phyloP scores from a whole-genome alignment of 2,329 filamentous ascomycete genomes.

The Chrysosporium queenslandicum region DNA sequence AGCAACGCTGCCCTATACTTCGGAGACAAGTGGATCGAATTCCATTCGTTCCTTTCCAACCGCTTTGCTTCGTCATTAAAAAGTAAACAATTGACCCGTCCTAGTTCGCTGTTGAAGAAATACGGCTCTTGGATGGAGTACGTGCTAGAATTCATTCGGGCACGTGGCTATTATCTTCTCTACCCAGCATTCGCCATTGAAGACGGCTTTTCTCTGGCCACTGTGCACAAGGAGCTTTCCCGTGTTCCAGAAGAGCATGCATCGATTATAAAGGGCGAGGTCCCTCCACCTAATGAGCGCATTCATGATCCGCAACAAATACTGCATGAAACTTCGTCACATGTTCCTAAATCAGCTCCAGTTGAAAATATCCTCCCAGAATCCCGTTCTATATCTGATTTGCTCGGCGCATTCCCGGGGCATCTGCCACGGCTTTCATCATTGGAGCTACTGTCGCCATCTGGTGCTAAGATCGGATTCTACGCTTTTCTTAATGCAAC shows the following conservation, averaged over 20 bases:
- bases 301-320: constrained; percentile 27
- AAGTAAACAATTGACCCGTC: constrained; percentile 14
- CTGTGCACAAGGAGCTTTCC: constrained; percentile 66
- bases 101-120: constrained; percentile 54
- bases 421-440: constrained; percentile 40
- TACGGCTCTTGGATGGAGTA: constrained; percentile 72
- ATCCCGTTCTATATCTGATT: constrained; percentile 39
- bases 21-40: constrained; percentile 75
- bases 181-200: constrained; percentile 55
- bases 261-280: constrained; percentile 23
- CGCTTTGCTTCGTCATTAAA: constrained; percentile 37
- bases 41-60: constrained; percentile 67
- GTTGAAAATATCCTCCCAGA: constrained; percentile 23
- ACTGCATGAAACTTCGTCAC: not conserved
- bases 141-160: constrained; percentile 62
- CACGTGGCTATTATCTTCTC: constrained; percentile 65
- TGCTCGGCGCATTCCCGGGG: constrained; percentile 39
- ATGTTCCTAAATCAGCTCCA: constrained; percentile 3
- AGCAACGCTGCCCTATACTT: constrained; percentile 74
- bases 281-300: not conserved
- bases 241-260: constrained; percentile 58
- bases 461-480: constrained; percentile 44
- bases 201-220: constrained; percentile 51
- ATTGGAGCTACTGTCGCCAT: constrained; percentile 55
- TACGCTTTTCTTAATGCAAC: constrained; percentile 35